Evolutionary conservation across 1,284 basidiomycete genomes (phyloP).

Genomic region (Neotropicomus parvogracilis): DNA sequence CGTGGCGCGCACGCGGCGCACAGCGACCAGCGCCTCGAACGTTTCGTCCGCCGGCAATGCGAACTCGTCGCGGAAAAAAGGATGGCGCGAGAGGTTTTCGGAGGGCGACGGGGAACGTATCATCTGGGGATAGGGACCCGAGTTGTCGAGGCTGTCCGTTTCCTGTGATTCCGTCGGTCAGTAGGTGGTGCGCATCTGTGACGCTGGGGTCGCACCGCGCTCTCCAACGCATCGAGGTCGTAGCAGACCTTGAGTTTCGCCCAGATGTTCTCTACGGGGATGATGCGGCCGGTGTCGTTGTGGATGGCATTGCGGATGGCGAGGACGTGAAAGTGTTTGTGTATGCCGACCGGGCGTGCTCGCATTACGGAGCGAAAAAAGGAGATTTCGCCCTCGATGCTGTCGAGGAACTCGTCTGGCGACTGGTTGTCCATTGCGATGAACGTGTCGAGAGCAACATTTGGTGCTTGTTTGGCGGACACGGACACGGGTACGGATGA

Average conservation of each 20-base stretch:
- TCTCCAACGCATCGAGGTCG: constrained; percentile 73
- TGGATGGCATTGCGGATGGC: constrained; percentile 68
- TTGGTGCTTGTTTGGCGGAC: constrained; percentile 18
- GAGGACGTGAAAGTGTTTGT: constrained; percentile 75
- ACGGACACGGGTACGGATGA: constrained; percentile 1
- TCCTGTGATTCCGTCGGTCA: constrained; percentile 38
- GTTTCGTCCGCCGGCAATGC: constrained; percentile 55
- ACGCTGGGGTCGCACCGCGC: constrained; percentile 42
- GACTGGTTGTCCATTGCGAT: constrained; percentile 31
- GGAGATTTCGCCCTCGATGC: constrained; percentile 73
- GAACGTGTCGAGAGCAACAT: not conserved
- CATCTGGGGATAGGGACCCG: constrained; percentile 45
- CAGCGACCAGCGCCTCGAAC: constrained; percentile 54
- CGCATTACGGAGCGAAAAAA: constrained; percentile 78
- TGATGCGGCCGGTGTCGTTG: constrained; percentile 62
- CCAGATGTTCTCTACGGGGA: constrained; percentile 70
- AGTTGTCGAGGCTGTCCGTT: constrained; percentile 57
- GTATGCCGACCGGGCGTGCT: constrained; percentile 71
- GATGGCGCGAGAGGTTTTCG: constrained; percentile 62
- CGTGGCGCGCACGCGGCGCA: constrained; percentile 62
- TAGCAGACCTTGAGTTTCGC: constrained; percentile 68
- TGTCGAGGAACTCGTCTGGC: constrained; percentile 51
- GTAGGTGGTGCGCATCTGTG: not conserved
- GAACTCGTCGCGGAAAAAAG: constrained; percentile 69
- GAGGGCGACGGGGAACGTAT: constrained; percentile 61